Evolutionary conservation across 176 grass and related monocot species (phyloP).

Genomic region (Cenchrus fungigraminus): DNA sequence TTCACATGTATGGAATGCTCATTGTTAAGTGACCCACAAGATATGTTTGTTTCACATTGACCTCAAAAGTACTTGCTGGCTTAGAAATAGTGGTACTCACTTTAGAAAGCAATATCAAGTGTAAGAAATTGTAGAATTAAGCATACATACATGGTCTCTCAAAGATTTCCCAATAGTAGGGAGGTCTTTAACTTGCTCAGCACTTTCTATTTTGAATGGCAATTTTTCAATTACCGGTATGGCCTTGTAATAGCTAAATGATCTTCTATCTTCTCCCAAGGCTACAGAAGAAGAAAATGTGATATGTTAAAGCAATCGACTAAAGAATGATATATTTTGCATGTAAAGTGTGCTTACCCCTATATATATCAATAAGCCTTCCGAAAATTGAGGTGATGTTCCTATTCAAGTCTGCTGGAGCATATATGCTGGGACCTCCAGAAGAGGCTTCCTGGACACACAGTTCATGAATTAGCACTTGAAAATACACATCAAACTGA

Average conservation of each 20-base stretch:
- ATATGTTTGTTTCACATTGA: conserved; percentile 23
- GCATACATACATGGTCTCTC: conserved; percentile 83
- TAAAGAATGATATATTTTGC: conserved; percentile 2
- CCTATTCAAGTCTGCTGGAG: conserved; percentile 77
- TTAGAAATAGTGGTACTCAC: neutral
- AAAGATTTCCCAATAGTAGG: conserved; percentile 93
- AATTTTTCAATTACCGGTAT: conserved; percentile 93
- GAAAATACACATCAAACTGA: neutral
- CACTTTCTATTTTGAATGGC: conserved; percentile 85
- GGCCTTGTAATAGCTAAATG: conserved; percentile 98
- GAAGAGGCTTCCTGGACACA: conserved; percentile 58
- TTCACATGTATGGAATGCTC: neutral
- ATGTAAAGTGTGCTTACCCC: conserved; percentile 51
- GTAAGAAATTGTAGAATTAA: conserved; percentile 23
- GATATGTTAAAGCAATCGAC: conserved; percentile 4
- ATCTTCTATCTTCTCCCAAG: conserved; percentile 92
- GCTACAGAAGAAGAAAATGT: conserved; percentile 53
- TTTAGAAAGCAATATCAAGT: conserved; percentile 33
- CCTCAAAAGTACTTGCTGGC: neutral
- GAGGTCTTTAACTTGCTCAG: conserved; percentile 80
- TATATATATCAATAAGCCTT: conserved; percentile 90
- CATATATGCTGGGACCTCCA: conserved; percentile 57
- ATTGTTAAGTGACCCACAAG: neutral
- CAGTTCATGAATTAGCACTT: conserved; percentile 13
- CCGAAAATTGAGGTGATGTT: conserved; percentile 92